Evolutionary conservation across 179 eudicot species (phyloP), one percentile per base, ranked within the genome.

Genomic region (Carnegiea gigantea): DNA sequence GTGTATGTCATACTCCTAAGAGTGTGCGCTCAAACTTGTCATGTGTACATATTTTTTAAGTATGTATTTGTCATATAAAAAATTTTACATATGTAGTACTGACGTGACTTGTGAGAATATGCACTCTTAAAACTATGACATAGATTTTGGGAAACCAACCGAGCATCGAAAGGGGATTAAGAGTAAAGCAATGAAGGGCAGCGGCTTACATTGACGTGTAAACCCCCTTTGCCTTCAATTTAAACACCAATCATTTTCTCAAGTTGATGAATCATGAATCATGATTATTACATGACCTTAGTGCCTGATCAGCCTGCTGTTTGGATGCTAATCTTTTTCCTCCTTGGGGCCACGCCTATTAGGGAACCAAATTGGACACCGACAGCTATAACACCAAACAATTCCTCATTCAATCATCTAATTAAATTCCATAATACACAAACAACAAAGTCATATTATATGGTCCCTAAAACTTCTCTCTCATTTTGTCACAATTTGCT

Each of bases 231-330:
- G 33, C 59, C 15, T 13, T 24, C 24, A 53, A 38, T 13, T 24
- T 38, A 53, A 38, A 77, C 51, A 76, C 75, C 70, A 83, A 79
- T 83, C 85, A 79, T 79, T 79, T 65, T 79, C 79, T 67, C 77
- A 60, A 62, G 70, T 65, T 73, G 33, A 74, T 65, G n/a, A 62
- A 21, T 62, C 28, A 62, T 73, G 75, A 83, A 78, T 21, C 59
- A 78, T 62, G 44, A 40, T 40, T 5, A 40, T 40, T 40, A 62
- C 78, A 3, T 62, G 28, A 73, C 59, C 38, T 59, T 13, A 36
- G 28, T 24, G 6, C 68, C 28, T 40, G 8, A 40, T 40, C 12
- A 62, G 13, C 11, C n/a, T 24, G 24, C 9, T 51, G 28, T 77
- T 82, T 82, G 62, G 64, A 24, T 70, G 77, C 60, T 28, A 38